phyloP scores from a whole-genome alignment of 345 rosid genomes.

The Ricinus communis region DNA sequence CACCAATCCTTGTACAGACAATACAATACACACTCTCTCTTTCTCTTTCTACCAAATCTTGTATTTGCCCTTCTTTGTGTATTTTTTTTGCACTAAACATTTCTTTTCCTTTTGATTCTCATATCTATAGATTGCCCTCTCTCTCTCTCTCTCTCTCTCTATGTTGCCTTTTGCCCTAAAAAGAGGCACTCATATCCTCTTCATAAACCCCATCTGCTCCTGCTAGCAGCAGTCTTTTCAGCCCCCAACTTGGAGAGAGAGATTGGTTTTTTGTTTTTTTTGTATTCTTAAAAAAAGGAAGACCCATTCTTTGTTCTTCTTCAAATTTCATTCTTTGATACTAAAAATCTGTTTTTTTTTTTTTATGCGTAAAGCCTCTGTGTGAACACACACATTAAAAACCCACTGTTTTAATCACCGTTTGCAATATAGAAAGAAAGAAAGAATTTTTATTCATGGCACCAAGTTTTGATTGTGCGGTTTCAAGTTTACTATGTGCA shows the following conservation, averaged over 20 bases:
- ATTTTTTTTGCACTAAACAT: background rate
- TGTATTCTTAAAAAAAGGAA: background rate
- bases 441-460: constrained; percentile 38
- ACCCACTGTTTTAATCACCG: constrained; percentile 4
- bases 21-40: background rate
- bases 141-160: constrained; percentile 5
- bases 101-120: constrained; percentile 4
- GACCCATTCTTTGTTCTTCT: constrained; percentile 27
- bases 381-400: background rate
- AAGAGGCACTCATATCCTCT: constrained; percentile 39
- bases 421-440: constrained; percentile 7
- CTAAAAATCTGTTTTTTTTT: constrained; percentile 10
- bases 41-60: constrained; percentile 8
- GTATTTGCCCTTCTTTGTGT: constrained; percentile 22
- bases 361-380: background rate
- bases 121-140: constrained; percentile 9
- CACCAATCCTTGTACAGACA: constrained; percentile 14
- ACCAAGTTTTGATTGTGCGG: constrained; percentile 53
- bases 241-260: constrained; percentile 21
- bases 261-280: constrained; percentile 21
- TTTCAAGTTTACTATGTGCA: constrained; percentile 55
- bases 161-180: constrained; percentile 38
- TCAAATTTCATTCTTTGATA: constrained; percentile 25
- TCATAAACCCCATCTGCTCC: constrained; percentile 38
- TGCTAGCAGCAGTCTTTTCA: constrained; percentile 39